These are phyloP conservation scores for Alopecurus myosuroides DNA, from an alignment of 176 grass and related monocot genomes.

Conservation along the genomic window DNA sequence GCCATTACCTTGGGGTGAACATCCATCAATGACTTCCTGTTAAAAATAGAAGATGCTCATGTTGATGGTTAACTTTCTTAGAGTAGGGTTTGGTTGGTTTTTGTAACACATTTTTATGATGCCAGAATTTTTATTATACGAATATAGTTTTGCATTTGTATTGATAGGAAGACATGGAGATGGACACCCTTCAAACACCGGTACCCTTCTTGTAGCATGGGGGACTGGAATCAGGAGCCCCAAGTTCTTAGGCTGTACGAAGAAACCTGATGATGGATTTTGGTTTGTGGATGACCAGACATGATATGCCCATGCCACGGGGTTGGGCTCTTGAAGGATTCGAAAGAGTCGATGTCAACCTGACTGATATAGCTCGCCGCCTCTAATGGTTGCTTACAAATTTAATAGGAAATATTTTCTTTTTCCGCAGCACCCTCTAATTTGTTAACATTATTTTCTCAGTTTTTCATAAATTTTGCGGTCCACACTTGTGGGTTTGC, in stretches of 20 bases:
- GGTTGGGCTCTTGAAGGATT: constrained; percentile 82
- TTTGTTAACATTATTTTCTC: constrained; percentile 16
- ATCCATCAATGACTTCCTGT: constrained; percentile 1
- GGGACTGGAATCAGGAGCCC: constrained; percentile 86
- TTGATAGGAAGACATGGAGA: constrained; percentile 93
- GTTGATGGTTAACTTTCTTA: constrained; percentile 13
- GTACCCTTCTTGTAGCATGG: constrained; percentile 94
- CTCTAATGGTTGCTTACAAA: constrained; percentile 67
- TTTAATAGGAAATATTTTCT: constrained; percentile 24
- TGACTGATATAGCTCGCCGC: constrained; percentile 92
- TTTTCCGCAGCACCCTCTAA: constrained; percentile 27
- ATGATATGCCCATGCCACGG: constrained; percentile 65
- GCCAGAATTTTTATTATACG: background rate
- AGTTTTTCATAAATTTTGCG: constrained; percentile 35
- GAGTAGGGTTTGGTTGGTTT: background rate
- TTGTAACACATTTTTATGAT: background rate
- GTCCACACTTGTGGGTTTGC: constrained; percentile 91
- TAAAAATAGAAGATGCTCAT: constrained; percentile 16
- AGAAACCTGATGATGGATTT: constrained; percentile 76
- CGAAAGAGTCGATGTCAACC: constrained; percentile 96
- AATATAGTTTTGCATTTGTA: constrained; percentile 21
- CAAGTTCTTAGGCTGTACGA: constrained; percentile 42
- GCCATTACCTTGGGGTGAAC: background rate
- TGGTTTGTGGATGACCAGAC: constrained; percentile 95
- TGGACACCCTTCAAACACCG: constrained; percentile 86